Evolutionary conservation across 352 stramenopile genomes (phyloP), one percentile per base, ranked within the genome.

Genomic region (Pythium vanterpoolii): DNA sequence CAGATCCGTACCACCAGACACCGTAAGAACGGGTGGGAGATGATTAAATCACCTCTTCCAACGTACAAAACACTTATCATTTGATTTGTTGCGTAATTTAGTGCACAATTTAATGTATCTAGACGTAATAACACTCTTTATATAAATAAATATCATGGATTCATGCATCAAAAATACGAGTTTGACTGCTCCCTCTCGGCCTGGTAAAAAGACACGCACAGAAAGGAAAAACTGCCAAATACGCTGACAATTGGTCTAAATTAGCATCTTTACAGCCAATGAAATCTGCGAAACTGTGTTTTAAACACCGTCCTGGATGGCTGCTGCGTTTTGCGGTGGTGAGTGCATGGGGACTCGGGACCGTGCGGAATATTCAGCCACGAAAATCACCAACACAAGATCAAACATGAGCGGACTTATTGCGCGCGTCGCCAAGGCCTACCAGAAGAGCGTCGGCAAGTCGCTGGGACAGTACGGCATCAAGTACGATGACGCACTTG

Each of bases 401-500:
- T 23, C 60, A 18, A 71, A 28, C 24, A 66, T 62, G 59, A 72
- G 58, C 64, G 42, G 58, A 57, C 36, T 73, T 18, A 43, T 73
- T 24, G 73, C 77, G 42, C 82, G 80, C 59, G 79, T 80, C 54
- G 83, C 83, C 23, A 60, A 72, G 58, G 59, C 92, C 56, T 95
- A 95, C 81, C 77, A 93, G 76, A 89, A 90, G 77, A 86, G 76
- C 59, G 70, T 95, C 47, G 65, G 77, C 80, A 90, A 92, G 76
- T 77, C 77, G 24, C 74, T 95, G 34, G 69, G 67, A 50, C 68
- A 85, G 79, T 92, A 93, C 72, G 86, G 86, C 52, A 64, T 95
- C 69, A 92, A 92, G 79, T 95, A 95, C 67, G 86, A 95, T 59
- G 86, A 95, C 57, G 74, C 71, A 19, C 76, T 95, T 53, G 86